Evolutionary conservation across 805 yeast genomes (phyloP).

Genomic region (Hemisphaericaspora nanyangensis): DNA sequence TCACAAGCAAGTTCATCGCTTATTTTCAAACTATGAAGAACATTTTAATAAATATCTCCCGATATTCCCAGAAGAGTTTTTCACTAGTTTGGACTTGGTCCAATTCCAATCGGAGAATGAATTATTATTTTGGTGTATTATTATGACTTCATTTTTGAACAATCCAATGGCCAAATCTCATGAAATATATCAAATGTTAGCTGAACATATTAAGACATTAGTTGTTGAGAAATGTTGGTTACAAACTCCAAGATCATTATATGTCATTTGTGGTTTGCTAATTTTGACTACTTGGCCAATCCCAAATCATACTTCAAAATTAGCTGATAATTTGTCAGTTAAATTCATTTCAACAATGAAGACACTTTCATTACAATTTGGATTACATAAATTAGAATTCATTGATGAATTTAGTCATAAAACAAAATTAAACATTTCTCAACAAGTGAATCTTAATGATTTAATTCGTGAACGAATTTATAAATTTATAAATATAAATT

Average conservation of each 20-base stretch:
- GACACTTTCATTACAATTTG: slow-evolving; percentile 38
- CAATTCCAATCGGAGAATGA: slow-evolving; percentile 25
- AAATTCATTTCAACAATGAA: slow-evolving; percentile 38
- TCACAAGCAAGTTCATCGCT: slow-evolving; percentile 10
- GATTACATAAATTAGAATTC: slow-evolving; percentile 39
- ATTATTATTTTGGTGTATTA: slow-evolving; percentile 39
- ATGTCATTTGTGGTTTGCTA: slow-evolving; percentile 33
- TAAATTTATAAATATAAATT: slow-evolving; percentile 39
- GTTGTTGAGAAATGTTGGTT: slow-evolving; percentile 43
- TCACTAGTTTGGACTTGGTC: slow-evolving; percentile 10
- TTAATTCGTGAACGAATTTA: slow-evolving; percentile 38
- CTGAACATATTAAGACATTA: slow-evolving; percentile 31
- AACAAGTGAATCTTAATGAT: slow-evolving; percentile 28
- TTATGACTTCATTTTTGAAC: slow-evolving; percentile 30
- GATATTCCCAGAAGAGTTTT: slow-evolving; percentile 25
- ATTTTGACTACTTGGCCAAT: slow-evolving; percentile 46
- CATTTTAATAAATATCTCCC: slow-evolving; percentile 31
- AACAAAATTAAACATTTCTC: slow-evolving; percentile 20
- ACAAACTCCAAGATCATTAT: slow-evolving; percentile 42
- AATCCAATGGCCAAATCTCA: slow-evolving; percentile 7
- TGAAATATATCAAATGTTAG: slow-evolving; percentile 18
- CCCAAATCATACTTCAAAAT: slow-evolving; percentile 24
- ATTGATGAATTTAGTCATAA: slow-evolving; percentile 40
- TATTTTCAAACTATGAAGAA: slow-evolving; percentile 19
- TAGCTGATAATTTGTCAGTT: slow-evolving; percentile 28